Percentiles rank a stretch among this genome's conserved stretches.
Evolutionary conservation across 768 basidiomycete species (phyloP).

Genomic region (Royoungia palumana): DNA sequence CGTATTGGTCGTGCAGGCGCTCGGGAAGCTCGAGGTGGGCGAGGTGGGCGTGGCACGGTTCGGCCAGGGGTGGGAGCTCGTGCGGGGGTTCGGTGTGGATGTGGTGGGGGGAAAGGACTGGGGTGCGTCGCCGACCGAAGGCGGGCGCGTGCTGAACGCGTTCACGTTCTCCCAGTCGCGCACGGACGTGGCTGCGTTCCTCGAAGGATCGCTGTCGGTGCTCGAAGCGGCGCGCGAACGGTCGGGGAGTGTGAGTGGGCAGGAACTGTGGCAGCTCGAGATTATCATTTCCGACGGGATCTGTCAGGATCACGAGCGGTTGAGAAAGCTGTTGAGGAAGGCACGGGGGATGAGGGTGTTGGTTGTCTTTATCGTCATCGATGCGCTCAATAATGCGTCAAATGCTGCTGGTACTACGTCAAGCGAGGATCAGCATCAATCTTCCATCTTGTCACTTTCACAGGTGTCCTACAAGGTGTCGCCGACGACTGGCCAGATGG

Average conservation of each 20-base stretch:
- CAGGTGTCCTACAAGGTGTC: slow-evolving; percentile 76
- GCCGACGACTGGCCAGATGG: slow-evolving; percentile 59
- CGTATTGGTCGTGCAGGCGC: slow-evolving; percentile 85
- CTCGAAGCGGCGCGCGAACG: slow-evolving; percentile 76
- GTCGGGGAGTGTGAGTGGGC: slow-evolving; percentile 53
- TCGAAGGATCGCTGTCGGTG: slow-evolving; percentile 73
- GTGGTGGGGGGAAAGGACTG: slow-evolving; percentile 63
- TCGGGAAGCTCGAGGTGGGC: slow-evolving; percentile 92
- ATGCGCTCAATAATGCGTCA: slow-evolving; percentile 65
- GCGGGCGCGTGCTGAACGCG: slow-evolving; percentile 59
- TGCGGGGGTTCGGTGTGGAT: slow-evolving; percentile 87
- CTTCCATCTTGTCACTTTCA: slow-evolving; percentile 91
- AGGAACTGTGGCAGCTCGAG: slow-evolving; percentile 94
- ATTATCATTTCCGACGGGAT: slow-evolving; percentile 99
- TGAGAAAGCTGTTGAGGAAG: slow-evolving; percentile 74
- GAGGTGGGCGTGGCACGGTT: slow-evolving; percentile 90
- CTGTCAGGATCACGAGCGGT: slow-evolving; percentile 89
- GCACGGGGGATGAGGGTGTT: slow-evolving; percentile 90
- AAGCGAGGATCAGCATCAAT: slow-evolving; percentile 33
- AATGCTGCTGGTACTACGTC: slow-evolving; percentile 6
- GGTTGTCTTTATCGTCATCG: slow-evolving; percentile 95
- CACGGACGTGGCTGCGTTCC: slow-evolving; percentile 80
- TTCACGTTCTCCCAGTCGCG: slow-evolving; percentile 89
- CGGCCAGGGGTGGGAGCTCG: slow-evolving; percentile 80
- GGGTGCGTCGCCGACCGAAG: slow-evolving; percentile 26